phyloP scores from a whole-genome alignment of 1,284 basidiomycete genomes.

The Inonotus obliquus region DNA sequence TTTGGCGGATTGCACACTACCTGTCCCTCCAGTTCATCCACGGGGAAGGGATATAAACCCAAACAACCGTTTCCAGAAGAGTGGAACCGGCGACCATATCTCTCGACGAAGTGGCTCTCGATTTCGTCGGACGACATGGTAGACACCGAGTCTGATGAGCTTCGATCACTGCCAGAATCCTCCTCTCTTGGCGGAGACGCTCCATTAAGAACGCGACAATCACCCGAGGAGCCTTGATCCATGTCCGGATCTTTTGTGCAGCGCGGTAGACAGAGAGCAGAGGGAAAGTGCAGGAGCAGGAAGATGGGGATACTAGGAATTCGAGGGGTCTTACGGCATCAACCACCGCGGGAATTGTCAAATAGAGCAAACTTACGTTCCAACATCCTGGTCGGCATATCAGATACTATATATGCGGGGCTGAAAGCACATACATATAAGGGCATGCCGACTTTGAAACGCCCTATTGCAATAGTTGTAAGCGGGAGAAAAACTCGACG shows the following conservation, averaged over 20 bases:
- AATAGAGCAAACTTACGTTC: background rate
- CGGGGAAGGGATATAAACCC: slow-evolving; percentile 60
- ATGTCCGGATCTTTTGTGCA: background rate
- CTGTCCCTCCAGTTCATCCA: slow-evolving; percentile 57
- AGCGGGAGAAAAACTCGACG: background rate
- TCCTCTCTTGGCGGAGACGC: slow-evolving; percentile 21
- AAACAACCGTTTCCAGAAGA: slow-evolving; percentile 41
- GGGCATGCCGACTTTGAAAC: background rate
- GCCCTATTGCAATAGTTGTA: background rate
- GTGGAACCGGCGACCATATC: slow-evolving; percentile 57
- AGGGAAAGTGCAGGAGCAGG: background rate
- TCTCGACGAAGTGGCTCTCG: slow-evolving; percentile 51
- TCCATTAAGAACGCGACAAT: background rate
- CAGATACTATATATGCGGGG: background rate
- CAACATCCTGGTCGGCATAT: background rate
- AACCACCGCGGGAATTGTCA: background rate
- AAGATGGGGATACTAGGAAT: background rate
- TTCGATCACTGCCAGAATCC: slow-evolving; percentile 33
- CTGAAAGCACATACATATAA: background rate
- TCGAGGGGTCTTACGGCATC: background rate
- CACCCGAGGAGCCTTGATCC: background rate
- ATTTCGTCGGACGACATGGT: slow-evolving; percentile 47
- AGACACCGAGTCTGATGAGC: slow-evolving; percentile 38
- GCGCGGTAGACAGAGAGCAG: background rate
- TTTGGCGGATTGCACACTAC: slow-evolving; percentile 33